Conservation (phyloP, 2,329 filamentous ascomycete species). For the Zymoseptoria tritici region DNA sequence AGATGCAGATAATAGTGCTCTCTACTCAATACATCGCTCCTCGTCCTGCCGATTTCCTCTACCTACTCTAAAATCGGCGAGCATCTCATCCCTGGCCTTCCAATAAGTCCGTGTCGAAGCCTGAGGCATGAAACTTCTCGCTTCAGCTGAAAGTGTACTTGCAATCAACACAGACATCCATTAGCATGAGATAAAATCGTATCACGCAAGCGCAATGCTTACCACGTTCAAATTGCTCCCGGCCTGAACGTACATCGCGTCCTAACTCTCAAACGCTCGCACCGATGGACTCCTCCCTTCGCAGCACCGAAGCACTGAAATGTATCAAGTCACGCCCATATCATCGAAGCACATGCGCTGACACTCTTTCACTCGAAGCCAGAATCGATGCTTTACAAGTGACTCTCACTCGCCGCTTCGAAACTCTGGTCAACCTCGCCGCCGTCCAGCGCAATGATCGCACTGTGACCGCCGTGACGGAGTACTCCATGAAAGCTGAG, state of each 20-base stretch:
- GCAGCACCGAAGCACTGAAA: slow-evolving; percentile 34
- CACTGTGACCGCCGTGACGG: slow-evolving; percentile 49
- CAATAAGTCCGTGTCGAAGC: too few species aligned
- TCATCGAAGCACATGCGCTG: slow-evolving; percentile 22
- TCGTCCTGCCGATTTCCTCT: slow-evolving; percentile 4
- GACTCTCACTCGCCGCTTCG: slow-evolving; percentile 44
- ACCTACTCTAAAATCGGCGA: neutral
- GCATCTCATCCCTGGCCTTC: too few species aligned
- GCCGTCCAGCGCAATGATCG: slow-evolving; percentile 43
- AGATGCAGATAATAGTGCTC: slow-evolving; percentile 4
- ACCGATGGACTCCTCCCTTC: slow-evolving; percentile 35
- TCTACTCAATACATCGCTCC: slow-evolving; percentile 5
- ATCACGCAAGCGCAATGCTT: neutral
- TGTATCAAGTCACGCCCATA: neutral
- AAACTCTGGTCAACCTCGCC: slow-evolving; percentile 49
- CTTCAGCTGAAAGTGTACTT: neutral
- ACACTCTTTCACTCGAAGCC: slow-evolving; percentile 18
- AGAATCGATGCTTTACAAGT: slow-evolving; percentile 35
- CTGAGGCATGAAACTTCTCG: neutral
- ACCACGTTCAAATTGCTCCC: neutral
- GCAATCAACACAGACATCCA: neutral
- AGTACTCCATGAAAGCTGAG: slow-evolving; percentile 53
- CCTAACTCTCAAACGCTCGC: slow-evolving; percentile 15
- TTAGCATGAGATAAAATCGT: neutral
- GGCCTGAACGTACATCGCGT: neutral